Evolutionary conservation across 768 basidiomycete species (phyloP).

Genomic region (Pleurotus tuber-regium): DNA sequence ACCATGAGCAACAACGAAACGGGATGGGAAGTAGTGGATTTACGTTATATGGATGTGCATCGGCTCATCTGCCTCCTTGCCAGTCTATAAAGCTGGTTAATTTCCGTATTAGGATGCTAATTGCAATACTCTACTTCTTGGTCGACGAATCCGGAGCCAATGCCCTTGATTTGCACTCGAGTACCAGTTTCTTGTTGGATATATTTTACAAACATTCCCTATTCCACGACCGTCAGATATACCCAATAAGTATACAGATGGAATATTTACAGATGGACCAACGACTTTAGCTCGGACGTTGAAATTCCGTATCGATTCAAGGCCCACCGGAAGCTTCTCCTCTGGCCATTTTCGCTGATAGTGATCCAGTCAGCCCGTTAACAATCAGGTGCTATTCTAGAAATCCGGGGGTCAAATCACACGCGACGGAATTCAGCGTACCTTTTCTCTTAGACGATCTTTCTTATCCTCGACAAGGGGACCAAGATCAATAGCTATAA

Average conservation of each 20-base stretch:
- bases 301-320: conserved; percentile 94
- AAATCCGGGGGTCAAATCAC: neutral
- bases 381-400: neutral
- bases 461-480: conserved; percentile 80
- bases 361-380: neutral
- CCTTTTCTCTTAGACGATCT: conserved; percentile 65
- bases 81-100: conserved; percentile 46
- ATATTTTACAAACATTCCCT: conserved; percentile 81
- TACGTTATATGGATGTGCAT: conserved; percentile 92
- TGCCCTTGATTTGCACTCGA: conserved; percentile 94
- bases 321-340: conserved; percentile 85
- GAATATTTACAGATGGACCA: conserved; percentile 73
- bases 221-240: neutral
- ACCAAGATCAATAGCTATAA: conserved; percentile 73
- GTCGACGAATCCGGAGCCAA: conserved; percentile 94
- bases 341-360: conserved; percentile 94
- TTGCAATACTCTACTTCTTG: conserved; percentile 18
- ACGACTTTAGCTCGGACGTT: conserved; percentile 98
- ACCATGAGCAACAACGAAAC: neutral
- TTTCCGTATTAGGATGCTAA: neutral
- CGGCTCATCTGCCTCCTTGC: conserved; percentile 83
- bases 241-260: neutral
- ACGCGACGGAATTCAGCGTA: conserved; percentile 23
- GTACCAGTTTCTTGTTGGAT: conserved; percentile 96
- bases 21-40: conserved; percentile 31